Base-by-base conservation (phyloP, 2,329 filamentous ascomycete genomes). In the Lachnellula subtilissima region DNA sequence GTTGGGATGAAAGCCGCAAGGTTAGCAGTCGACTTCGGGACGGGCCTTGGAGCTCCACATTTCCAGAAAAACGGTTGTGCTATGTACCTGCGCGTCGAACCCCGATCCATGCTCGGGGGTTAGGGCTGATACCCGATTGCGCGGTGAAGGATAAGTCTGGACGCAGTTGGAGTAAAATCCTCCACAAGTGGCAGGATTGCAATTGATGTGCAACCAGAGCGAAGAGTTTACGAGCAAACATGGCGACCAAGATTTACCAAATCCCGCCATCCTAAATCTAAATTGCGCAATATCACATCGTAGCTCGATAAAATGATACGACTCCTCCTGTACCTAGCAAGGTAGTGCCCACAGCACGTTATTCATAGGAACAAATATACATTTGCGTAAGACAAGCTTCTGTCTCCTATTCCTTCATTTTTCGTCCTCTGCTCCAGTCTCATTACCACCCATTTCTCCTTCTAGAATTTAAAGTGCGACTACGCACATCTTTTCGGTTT, bases 271-370 rank as follows among this genome's bases (percentile, higher is more conserved):
- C 54, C 17, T 11, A 40, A 28, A 19, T 42, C 40, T 22, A 17
- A 32, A 59, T 62, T 47, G 54, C 59, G 60, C 51, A 48, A 61
- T 58, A 60, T 56, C 46, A 47, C 60, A 60, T 54, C 52, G 49
- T 52, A 51, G 54, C 43, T 53, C 54, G 39, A 55, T 55, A 62
- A 59, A 59, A 62, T 64, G 58, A 59, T 48, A 61, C 50, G 53
- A 61, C 32, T 28, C 51, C 53, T 51, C 50, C 42, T 42, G 37
- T 22, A 22, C 22, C 22, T 22, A 22, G 22, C 3, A 22, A 22
- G 22, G 22, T 52, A 32, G 52, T 48, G 15, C n/a, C 28, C 50
- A 37, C 49, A 39, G 46, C 51, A 57, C 39, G 47, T 32, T 42
- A 23, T 48, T 17, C 35, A 52, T 22, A 35, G 12, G 15, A 25